Conservation (phyloP, 352 stramenopile genomes). For the Pythium oligandrum region DNA sequence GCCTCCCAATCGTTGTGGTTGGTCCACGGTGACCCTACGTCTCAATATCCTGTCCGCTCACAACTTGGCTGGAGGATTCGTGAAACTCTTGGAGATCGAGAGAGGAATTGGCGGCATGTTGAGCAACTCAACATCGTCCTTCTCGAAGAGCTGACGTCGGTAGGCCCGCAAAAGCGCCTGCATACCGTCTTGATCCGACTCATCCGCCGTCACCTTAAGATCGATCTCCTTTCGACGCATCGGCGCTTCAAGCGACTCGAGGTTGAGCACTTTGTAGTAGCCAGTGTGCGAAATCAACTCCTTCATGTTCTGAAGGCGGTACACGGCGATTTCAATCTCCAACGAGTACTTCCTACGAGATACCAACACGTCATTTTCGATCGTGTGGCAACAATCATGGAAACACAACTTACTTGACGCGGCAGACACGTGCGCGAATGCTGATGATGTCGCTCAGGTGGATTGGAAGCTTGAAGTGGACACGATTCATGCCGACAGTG, state of each 20-base stretch:
- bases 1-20: no score
- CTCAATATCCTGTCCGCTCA: not conserved
- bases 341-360: slow-evolving; percentile 27
- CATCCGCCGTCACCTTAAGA: slow-evolving; percentile 23
- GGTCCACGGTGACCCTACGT: no score
- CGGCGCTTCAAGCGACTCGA: slow-evolving; percentile 25
- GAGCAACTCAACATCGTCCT: slow-evolving; percentile 30
- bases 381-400: not conserved
- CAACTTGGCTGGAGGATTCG: slow-evolving; percentile 10
- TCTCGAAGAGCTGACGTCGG: slow-evolving; percentile 31
- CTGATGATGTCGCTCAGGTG: slow-evolving; percentile 68
- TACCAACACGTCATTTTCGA: not conserved
- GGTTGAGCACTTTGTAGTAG: slow-evolving; percentile 44
- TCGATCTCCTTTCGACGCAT: slow-evolving; percentile 27
- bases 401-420: slow-evolving; percentile 32
- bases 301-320: slow-evolving; percentile 16
- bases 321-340: slow-evolving; percentile 33
- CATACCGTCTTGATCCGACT: slow-evolving; percentile 38
- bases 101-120: slow-evolving; percentile 31
- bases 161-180: slow-evolving; percentile 26
- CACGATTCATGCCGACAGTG: slow-evolving; percentile 67
- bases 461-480: slow-evolving; percentile 60
- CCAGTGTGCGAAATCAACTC: slow-evolving; percentile 30
- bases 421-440: slow-evolving; percentile 66
- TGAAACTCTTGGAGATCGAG: slow-evolving; percentile 26